Percentiles rank a stretch among this genome's conserved stretches.
Evolutionary conservation across 2,329 filamentous ascomycete genomes (phyloP).

Genomic region (Aspergillus eucalypticola): DNA sequence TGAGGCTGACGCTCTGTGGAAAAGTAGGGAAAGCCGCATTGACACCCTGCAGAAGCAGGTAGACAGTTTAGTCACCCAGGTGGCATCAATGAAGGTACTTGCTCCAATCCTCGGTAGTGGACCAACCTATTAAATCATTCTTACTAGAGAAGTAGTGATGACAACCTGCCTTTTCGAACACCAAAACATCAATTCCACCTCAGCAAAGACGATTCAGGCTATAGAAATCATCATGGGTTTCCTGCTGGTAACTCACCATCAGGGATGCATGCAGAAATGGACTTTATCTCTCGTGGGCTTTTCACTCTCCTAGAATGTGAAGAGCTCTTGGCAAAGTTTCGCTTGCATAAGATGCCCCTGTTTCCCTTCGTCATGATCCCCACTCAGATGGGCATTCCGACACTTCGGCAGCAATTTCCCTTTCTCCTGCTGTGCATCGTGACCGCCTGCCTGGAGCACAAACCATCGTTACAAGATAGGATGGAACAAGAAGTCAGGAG

Average conservation of each 20-base stretch:
- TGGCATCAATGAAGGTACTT: neutral
- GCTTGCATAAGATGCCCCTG: slow-evolving; percentile 8
- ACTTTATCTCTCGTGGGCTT: neutral
- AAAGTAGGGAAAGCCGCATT: neutral
- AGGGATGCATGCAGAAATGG: neutral
- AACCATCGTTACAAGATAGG: neutral
- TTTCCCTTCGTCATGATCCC: slow-evolving; percentile 12
- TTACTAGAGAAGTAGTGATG: neutral
- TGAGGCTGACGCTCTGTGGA: neutral
- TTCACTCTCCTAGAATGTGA: neutral
- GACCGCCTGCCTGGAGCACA: neutral
- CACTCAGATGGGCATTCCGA: neutral
- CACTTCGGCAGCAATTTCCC: neutral
- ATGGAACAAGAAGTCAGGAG: slow-evolving; percentile 4
- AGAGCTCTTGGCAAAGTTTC: slow-evolving; percentile 5
- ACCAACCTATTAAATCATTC: neutral
- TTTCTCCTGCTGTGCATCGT: slow-evolving; percentile 10
- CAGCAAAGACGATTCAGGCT: neutral
- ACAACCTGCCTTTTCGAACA: neutral
- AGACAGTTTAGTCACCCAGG: neutral
- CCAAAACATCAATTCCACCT: neutral
- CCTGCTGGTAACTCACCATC: neutral
- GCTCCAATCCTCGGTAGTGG: neutral
- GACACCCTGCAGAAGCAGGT: neutral
- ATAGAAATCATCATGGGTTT: neutral